Conservation (phyloP, 1,284 basidiomycete genomes). For the Flammula alnicola region DNA sequence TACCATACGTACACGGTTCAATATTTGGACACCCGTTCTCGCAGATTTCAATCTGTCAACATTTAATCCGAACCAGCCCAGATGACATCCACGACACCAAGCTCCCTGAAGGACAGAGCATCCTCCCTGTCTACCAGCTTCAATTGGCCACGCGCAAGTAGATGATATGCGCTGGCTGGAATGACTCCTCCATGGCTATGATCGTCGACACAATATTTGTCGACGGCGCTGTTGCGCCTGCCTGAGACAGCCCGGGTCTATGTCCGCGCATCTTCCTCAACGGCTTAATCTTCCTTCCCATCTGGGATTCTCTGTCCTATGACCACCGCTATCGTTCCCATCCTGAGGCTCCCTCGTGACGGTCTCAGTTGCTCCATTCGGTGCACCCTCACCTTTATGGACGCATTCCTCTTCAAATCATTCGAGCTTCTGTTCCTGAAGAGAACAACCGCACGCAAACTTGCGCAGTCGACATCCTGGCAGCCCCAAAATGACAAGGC, state of each 20-base stretch:
- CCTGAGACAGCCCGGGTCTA: slow-evolving; percentile 19
- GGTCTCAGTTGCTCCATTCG: slow-evolving; percentile 25
- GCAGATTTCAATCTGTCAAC: slow-evolving; percentile 13
- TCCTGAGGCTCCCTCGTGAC: slow-evolving; percentile 22
- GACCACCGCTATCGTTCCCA: slow-evolving; percentile 19
- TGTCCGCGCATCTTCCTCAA: slow-evolving; percentile 37
- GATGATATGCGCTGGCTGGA: slow-evolving; percentile 39
- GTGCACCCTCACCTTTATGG: slow-evolving; percentile 14
- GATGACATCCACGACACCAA: slow-evolving; percentile 38
- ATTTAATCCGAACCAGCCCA: slow-evolving; percentile 30
- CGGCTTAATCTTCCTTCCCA: slow-evolving; percentile 35
- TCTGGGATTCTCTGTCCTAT: slow-evolving; percentile 17
- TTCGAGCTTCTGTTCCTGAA: slow-evolving; percentile 39
- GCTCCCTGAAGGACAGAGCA: slow-evolving; percentile 38
- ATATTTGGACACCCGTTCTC: slow-evolving; percentile 5
- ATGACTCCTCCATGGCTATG: slow-evolving; percentile 31
- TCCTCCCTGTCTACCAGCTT: slow-evolving; percentile 38
- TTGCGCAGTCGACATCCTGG: slow-evolving; percentile 42
- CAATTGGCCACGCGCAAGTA: slow-evolving; percentile 45
- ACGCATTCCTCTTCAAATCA: slow-evolving; percentile 12
- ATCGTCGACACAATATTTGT: slow-evolving; percentile 32
- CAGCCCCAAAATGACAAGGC: slow-evolving; percentile 54
- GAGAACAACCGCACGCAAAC: slow-evolving; percentile 40
- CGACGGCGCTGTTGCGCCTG: slow-evolving; percentile 13
- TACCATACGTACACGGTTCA: slow-evolving; percentile 1